phyloP scores from a whole-genome alignment of 2,329 filamentous ascomycete species.

The Talaromyces albobiverticillius region DNA sequence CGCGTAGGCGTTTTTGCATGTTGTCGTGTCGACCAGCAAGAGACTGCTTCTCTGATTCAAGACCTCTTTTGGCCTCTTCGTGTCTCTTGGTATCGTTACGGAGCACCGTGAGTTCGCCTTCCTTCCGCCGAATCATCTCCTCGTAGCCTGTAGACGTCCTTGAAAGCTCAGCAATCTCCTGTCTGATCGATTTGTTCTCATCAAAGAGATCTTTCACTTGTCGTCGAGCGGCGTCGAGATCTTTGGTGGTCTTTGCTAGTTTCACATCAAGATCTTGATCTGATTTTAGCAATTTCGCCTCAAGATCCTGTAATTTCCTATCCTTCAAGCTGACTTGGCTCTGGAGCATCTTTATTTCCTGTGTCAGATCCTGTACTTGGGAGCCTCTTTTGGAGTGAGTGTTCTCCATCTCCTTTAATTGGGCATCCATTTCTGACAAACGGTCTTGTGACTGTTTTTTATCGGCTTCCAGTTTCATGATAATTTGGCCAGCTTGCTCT shows the following conservation, averaged over 20 bases:
- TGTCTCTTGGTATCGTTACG: slow-evolving; percentile 80
- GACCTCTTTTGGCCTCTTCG: slow-evolving; percentile 72
- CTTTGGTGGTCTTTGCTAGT: slow-evolving; percentile 72
- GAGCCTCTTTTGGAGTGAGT: slow-evolving; percentile 70
- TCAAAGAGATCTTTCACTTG: slow-evolving; percentile 73
- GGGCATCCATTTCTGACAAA: slow-evolving; percentile 66
- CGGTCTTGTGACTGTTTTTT: slow-evolving; percentile 71
- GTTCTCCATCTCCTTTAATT: slow-evolving; percentile 67
- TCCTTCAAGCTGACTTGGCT: slow-evolving; percentile 89
- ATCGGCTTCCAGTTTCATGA: slow-evolving; percentile 79
- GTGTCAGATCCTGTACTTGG: slow-evolving; percentile 71
- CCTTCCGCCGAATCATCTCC: slow-evolving; percentile 87
- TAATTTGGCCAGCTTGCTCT: slow-evolving; percentile 86
- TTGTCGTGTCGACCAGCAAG: slow-evolving; percentile 75
- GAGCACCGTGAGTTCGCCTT: slow-evolving; percentile 84
- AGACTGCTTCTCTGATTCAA: slow-evolving; percentile 74
- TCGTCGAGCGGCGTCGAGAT: slow-evolving; percentile 69
- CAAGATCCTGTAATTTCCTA: slow-evolving; percentile 82
- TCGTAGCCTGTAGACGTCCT: slow-evolving; percentile 93
- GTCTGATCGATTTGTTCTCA: slow-evolving; percentile 78
- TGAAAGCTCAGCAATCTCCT: slow-evolving; percentile 82
- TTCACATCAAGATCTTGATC: slow-evolving; percentile 90
- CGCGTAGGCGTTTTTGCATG: slow-evolving; percentile 70
- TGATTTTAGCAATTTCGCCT: slow-evolving; percentile 75
- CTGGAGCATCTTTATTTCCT: slow-evolving; percentile 86